Conservation (phyloP, 2,329 filamentous ascomycete species). For the Phialemoniopsis sp. region DNA sequence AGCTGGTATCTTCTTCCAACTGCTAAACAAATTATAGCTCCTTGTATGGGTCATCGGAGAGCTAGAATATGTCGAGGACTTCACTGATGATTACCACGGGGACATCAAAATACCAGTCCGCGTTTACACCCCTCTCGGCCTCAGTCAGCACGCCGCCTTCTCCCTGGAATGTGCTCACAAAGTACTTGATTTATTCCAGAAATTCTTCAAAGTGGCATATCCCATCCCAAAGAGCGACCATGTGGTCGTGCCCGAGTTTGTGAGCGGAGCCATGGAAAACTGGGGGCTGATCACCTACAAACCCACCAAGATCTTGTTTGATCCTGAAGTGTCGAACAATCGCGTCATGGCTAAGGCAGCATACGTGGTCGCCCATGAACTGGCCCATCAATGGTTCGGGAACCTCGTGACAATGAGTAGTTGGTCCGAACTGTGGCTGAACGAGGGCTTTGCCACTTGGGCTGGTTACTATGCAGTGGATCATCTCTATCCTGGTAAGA, state of each 20-base stretch:
- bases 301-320: constrained; percentile 54
- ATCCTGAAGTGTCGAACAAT: not conserved
- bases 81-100: too few species aligned
- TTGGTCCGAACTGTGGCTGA: constrained; percentile 71
- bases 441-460: constrained; percentile 72
- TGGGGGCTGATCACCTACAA: constrained; percentile 70
- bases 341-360: constrained; percentile 1
- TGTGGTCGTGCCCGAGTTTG: constrained; percentile 69
- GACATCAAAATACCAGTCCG: constrained; percentile 64
- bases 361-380: constrained; percentile 62
- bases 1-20: too few species aligned
- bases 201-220: constrained; percentile 63
- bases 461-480: constrained; percentile 7
- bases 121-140: constrained; percentile 49
- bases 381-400: constrained; percentile 74
- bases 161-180: constrained; percentile 63
- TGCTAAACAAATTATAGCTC: constrained; percentile 24
- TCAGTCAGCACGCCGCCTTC: constrained; percentile 62
- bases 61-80: constrained; percentile 62
- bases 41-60: constrained; percentile 67
- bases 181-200: constrained; percentile 66
- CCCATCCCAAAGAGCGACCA: constrained; percentile 74
- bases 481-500: constrained; percentile 7
- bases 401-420: constrained; percentile 74
- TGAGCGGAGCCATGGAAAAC: constrained; percentile 70